Evolutionary conservation across 1,139 yeast genomes (phyloP).

Genomic region (Scheffersomyces parashehatae): DNA sequence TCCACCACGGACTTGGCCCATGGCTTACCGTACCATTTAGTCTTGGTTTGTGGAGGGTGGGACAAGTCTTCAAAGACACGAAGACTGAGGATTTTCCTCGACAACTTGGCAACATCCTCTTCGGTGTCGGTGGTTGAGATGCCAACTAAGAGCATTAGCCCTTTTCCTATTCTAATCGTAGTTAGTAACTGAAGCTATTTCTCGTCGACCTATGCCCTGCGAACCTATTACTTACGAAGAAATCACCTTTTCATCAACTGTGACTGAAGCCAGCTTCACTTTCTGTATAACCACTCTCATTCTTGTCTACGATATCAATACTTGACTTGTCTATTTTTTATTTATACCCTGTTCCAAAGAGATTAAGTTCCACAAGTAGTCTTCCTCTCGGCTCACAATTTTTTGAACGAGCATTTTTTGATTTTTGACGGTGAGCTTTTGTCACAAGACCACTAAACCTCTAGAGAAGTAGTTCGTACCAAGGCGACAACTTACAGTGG

Average conservation of each 20-base stretch:
- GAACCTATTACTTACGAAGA: slow-evolving; percentile 55
- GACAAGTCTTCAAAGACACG: slow-evolving; percentile 68
- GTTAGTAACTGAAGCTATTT: slow-evolving; percentile 4
- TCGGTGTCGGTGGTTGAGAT: slow-evolving; percentile 73
- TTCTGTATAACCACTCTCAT: slow-evolving; percentile 91
- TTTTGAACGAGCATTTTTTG: too few relatives aligned
- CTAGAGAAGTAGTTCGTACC: too few relatives aligned
- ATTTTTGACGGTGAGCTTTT: too few relatives aligned
- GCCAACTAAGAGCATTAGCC: slow-evolving; percentile 82
- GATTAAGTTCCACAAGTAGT: too few relatives aligned
- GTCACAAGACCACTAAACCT: too few relatives aligned
- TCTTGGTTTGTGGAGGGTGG: slow-evolving; percentile 31
- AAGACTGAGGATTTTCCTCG: slow-evolving; percentile 64
- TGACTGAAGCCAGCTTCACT: slow-evolving; percentile 83
- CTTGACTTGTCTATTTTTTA: too few relatives aligned
- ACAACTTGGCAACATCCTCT: slow-evolving; percentile 68
- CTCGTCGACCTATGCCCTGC: not conserved
- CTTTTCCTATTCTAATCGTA: slow-evolving; percentile 54
- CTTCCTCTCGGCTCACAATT: too few relatives aligned
- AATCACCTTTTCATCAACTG: slow-evolving; percentile 68
- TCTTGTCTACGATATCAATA: not conserved
- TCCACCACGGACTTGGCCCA: slow-evolving; percentile 43
- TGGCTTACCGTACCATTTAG: slow-evolving; percentile 64
- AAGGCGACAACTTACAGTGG: too few relatives aligned
- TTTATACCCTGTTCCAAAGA: too few relatives aligned